Evolutionary conservation across 495 filamentous ascomycete genomes (phyloP).

Genomic region (Penicillium macrosclerotiorum): DNA sequence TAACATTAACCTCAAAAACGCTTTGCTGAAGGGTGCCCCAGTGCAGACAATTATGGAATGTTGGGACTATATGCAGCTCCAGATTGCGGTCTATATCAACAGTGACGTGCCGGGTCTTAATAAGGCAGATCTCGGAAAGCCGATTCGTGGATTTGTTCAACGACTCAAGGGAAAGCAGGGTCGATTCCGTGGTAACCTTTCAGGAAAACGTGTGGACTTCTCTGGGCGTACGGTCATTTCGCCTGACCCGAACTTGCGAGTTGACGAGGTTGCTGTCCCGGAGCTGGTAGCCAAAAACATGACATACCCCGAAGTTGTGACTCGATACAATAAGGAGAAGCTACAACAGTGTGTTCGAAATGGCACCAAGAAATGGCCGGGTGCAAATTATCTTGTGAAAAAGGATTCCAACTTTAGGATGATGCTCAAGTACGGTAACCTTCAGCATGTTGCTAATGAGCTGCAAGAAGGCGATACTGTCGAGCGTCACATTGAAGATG

Average conservation of each 20-base stretch:
- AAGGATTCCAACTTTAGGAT: conserved; percentile 66
- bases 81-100: conserved; percentile 97
- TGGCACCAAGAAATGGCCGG: conserved; percentile 76
- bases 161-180: conserved; percentile 96
- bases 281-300: conserved; percentile 86
- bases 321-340: conserved; percentile 79
- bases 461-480: conserved; percentile 84
- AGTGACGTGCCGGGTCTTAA: conserved; percentile 90
- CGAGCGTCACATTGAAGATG: conserved; percentile 91
- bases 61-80: conserved; percentile 94
- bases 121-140: conserved; percentile 69
- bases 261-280: conserved; percentile 92
- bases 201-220: conserved; percentile 98
- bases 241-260: conserved; percentile 89
- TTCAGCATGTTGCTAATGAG: conserved; percentile 62
- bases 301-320: conserved; percentile 89
- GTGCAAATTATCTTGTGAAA: conserved; percentile 79
- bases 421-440: conserved; percentile 71
- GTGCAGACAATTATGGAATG: conserved; percentile 93
- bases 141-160: conserved; percentile 90
- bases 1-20: conserved; percentile 76
- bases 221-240: conserved; percentile 97
- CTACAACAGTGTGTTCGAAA: conserved; percentile 67
- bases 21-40: conserved; percentile 74
- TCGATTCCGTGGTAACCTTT: conserved; percentile 93